These are phyloP conservation scores for Chlorella variabilis DNA, from an alignment of 163 green algal genomes.

Conservation along the genomic window DNA sequence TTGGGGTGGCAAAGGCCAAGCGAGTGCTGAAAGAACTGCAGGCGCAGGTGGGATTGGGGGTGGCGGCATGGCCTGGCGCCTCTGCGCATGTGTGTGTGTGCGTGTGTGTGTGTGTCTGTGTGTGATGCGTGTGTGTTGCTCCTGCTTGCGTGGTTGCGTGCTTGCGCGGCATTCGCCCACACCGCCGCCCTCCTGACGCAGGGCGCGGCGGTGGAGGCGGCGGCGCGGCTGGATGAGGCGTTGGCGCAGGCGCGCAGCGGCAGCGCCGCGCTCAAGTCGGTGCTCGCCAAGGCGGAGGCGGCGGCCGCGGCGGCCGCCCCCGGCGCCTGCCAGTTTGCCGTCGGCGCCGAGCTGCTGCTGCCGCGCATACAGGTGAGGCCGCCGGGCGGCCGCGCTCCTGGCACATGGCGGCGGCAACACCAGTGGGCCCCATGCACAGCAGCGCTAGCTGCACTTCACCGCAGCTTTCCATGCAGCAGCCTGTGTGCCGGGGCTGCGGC, in stretches of 20 bases:
- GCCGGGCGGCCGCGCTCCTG: too few species aligned
- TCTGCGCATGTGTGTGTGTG: too few species aligned
- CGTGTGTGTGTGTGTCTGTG: too few species aligned
- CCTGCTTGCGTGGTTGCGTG: too few species aligned
- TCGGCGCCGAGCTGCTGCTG: conserved; percentile 43
- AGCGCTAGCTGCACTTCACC: too few species aligned
- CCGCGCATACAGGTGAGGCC: conserved; percentile 38
- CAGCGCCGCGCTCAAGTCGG: conserved; percentile 56
- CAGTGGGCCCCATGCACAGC: too few species aligned
- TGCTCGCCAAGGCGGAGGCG: conserved; percentile 63
- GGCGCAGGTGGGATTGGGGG: conserved; percentile 48
- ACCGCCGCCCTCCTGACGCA: not conserved
- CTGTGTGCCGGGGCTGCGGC: too few species aligned
- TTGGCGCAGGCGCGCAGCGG: conserved; percentile 47
- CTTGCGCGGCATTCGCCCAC: too few species aligned
- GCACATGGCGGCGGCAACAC: too few species aligned
- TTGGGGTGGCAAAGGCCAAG: conserved; percentile 57
- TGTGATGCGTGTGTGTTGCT: not conserved
- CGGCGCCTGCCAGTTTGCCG: conserved; percentile 26
- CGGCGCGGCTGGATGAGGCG: conserved; percentile 37
- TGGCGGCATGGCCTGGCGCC: not conserved
- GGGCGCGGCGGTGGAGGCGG: conserved; percentile 40
- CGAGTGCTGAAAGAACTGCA: conserved; percentile 60
- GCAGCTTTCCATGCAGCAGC: too few species aligned
- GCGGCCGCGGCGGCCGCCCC: conserved; percentile 40